phyloP scores from a whole-genome alignment of 1,139 yeast species.

The Yamadazyma mexicana region DNA sequence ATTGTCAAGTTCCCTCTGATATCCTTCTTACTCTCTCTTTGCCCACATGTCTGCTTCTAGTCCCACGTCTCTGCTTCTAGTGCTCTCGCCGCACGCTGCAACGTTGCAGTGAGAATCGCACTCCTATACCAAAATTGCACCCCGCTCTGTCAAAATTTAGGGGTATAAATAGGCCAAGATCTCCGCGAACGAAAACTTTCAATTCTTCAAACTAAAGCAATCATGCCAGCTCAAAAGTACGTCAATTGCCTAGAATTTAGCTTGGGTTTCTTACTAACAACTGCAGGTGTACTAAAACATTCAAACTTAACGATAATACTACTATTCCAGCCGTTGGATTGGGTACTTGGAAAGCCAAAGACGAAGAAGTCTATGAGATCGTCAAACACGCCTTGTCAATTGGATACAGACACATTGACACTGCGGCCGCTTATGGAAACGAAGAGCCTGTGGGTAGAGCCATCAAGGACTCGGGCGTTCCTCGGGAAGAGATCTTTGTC shows the following conservation, averaged over 20 bases:
- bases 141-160: not conserved
- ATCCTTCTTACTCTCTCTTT: too few species aligned
- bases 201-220: not conserved
- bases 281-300: constrained; percentile 1
- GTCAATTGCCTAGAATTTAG: too few species aligned
- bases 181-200: not conserved
- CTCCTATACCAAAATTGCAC: too few species aligned
- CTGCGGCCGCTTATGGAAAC: constrained; percentile 53
- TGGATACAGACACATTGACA: constrained; percentile 66
- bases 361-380: constrained; percentile 28
- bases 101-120: too few species aligned
- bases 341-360: constrained; percentile 33
- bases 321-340: constrained; percentile 42
- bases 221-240: not conserved
- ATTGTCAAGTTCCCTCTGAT: too few species aligned
- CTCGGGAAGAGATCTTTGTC: constrained; percentile 33
- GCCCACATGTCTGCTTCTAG: too few species aligned
- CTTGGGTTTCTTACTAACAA: not conserved
- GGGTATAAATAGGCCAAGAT: not conserved
- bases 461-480: constrained; percentile 37
- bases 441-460: constrained; percentile 44
- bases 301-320: constrained; percentile 18
- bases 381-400: constrained; percentile 39
- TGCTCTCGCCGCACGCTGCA: too few species aligned
- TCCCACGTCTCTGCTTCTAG: too few species aligned